phyloP scores from a whole-genome alignment of 768 basidiomycete species.

The Tylopilus intermedius region DNA sequence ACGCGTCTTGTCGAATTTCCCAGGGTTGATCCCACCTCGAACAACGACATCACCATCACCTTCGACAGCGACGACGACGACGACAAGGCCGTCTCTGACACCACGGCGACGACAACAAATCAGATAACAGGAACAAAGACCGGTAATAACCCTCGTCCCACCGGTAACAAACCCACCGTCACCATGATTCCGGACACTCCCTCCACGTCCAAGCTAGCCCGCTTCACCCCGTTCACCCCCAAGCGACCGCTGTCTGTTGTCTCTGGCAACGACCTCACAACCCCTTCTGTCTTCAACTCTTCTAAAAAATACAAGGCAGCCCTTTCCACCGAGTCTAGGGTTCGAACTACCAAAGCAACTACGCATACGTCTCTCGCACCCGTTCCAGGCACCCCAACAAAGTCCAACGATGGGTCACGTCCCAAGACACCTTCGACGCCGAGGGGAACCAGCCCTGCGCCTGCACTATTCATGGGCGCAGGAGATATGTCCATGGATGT shows the following conservation, averaged over 20 bases:
- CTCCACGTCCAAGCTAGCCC: constrained; percentile 35
- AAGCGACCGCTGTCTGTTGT: constrained; percentile 43
- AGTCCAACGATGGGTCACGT: constrained; percentile 34
- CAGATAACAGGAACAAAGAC: neutral
- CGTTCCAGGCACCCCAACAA: constrained; percentile 53
- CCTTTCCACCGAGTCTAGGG: constrained; percentile 43
- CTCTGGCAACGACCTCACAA: constrained; percentile 33
- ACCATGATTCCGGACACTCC: constrained; percentile 14
- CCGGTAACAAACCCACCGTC: neutral
- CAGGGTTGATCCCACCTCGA: constrained; percentile 25
- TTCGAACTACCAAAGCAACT: constrained; percentile 29
- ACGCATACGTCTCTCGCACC: constrained; percentile 33
- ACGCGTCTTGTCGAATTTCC: constrained; percentile 26
- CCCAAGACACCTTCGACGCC: constrained; percentile 55
- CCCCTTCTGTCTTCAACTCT: constrained; percentile 36
- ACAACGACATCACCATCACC: neutral
- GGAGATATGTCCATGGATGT: constrained; percentile 68
- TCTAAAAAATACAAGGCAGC: constrained; percentile 67
- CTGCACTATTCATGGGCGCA: constrained; percentile 35
- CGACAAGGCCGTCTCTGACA: neutral
- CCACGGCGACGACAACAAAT: neutral
- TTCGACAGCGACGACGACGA: constrained; percentile 3
- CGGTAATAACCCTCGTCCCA: neutral
- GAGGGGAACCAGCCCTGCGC: constrained; percentile 45
- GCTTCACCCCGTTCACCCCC: constrained; percentile 50